phyloP scores from a whole-genome alignment of 495 filamentous ascomycete species.

The Aspergillus bridgeri region DNA sequence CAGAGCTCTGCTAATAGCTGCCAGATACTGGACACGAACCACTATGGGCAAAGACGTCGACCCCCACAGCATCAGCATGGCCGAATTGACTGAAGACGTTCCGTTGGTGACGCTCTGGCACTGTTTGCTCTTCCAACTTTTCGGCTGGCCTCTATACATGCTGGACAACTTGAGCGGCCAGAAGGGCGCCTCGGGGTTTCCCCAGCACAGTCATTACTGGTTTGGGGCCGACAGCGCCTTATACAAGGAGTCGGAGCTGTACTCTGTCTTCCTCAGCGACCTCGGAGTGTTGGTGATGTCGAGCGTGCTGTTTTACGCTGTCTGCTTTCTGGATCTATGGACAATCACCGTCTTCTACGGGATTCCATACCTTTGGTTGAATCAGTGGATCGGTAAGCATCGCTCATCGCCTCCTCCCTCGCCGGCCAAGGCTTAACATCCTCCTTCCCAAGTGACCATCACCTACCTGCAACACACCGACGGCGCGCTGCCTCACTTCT shows the following conservation, averaged over 20 bases:
- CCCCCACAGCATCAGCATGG: not conserved
- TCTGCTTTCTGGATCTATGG: not conserved
- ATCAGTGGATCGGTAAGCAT: not conserved
- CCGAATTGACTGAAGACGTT: not conserved
- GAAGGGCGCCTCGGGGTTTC: slow-evolving; percentile 39
- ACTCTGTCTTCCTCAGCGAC: too few relatives aligned
- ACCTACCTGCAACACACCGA: slow-evolving; percentile 90
- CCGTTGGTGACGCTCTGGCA: slow-evolving; percentile 32
- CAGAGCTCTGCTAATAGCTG: not conserved
- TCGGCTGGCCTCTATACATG: slow-evolving; percentile 55
- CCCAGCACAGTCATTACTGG: slow-evolving; percentile 56
- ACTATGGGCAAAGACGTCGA: not conserved
- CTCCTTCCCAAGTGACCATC: slow-evolving; percentile 55
- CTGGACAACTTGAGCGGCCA: slow-evolving; percentile 49
- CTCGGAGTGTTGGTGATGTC: too few relatives aligned
- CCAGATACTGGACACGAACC: not conserved
- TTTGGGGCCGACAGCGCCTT: too few relatives aligned
- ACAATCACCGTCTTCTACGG: not conserved
- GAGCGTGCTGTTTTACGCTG: not conserved
- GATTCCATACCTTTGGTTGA: not conserved
- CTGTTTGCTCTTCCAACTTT: slow-evolving; percentile 47
- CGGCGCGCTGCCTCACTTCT: slow-evolving; percentile 76
- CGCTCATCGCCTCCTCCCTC: not conserved
- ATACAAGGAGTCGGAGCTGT: too few relatives aligned
- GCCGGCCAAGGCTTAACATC: too few relatives aligned